Evolutionary conservation across 352 stramenopile genomes (phyloP), one percentile per base, ranked within the genome.

Genomic region (Phytophthora niederhauseri): DNA sequence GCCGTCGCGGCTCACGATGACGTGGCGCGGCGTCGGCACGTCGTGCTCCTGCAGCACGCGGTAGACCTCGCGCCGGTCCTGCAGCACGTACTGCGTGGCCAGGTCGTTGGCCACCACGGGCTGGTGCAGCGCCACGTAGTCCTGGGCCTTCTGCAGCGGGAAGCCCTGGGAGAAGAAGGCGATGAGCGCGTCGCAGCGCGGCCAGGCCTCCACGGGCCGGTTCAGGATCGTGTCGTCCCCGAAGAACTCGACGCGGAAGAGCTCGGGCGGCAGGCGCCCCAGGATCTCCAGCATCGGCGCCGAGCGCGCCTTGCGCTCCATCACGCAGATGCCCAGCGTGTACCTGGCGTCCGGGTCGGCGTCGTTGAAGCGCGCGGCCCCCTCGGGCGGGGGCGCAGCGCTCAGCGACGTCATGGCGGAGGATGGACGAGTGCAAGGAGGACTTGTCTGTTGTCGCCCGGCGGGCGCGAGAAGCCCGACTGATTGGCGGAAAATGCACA

Each of bases 91-190:
- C 78, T 99, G 97, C 76, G 97, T 98, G 60, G 83, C 81, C 26
- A 99, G 81, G 66, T 99, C 98, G 73, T 99, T 99, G 19, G 99
- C 77, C 15, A 98, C 86, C 59, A 99, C 98, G 0, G 98, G 98
- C 30, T 90, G 84, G 17, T 95, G 85, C 30, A 99, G 79, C 38
- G 89, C 77, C 6, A 99, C 97, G 81, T 99, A 99, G 53, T 90
- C 87, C 64, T 98, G 91, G 0, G 96, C 98, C 78, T 99, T 99
- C 7, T 97, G 82, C 28, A 99, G 85, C 14, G 98, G 98, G 78
- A 99, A 99, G 1, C 97, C 97, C 30, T 94, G 89, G 0, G 94
- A 99, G 82, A 98, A 99, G 76, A 99, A 99, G 41, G 97, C 90
- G 72, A 99, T 98, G 24, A 99, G 84, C 22, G 97, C 97, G 74